Base-by-base conservation (phyloP, 345 rosid species). In the Eucalyptus pumila region DNA sequence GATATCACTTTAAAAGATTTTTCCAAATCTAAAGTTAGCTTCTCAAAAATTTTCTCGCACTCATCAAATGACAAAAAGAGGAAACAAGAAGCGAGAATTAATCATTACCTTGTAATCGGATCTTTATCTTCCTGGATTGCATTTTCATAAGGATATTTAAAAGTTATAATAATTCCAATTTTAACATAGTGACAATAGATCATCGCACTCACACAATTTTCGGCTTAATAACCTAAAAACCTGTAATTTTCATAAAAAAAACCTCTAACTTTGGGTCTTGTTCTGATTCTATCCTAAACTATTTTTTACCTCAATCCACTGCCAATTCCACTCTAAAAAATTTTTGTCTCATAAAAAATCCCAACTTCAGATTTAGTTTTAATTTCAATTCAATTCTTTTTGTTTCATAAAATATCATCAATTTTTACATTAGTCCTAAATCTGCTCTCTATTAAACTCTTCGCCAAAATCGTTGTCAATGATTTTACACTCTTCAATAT, bases 381-480 rank as follows among this genome's bases (percentile, higher is more conserved):
- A 52, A 52, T 52, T 52, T 52, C 58, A 21, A 11, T 52, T 1
- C 21, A 52, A 52, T 52, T 52, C 2, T 52, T 52, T 52, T 52
- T 52, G 1, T 52, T 52, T 52, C 1, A 21, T 52, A 19, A 52
- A 52, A 21, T 52, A 52, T 52, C 1, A 52, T 52, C 26, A 52
- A 52, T 52, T 52, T 52, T 52, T 21, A 52, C 11, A 19, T 52
- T 0, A 21, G 1, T 52, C 5, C 2, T 0, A 52, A 52, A 52
- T 52, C 0, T 21, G 0, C 1, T 52, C 26, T 52, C 58, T 0
- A 19, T 52, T 52, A 51, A 51, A 51, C 21, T 4, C 2, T 15
- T 51, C 1, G 1, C 4, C 9, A 51, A 51, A 51, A 51, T 51
- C 4, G 0, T 15, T 50, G 3, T 16, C 0, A 21, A 0, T 21